Percentiles rank a stretch among this genome's conserved stretches.
phyloP scores from a whole-genome alignment of 202 grass and related monocot species.

The Alloteropsis angusta region DNA sequence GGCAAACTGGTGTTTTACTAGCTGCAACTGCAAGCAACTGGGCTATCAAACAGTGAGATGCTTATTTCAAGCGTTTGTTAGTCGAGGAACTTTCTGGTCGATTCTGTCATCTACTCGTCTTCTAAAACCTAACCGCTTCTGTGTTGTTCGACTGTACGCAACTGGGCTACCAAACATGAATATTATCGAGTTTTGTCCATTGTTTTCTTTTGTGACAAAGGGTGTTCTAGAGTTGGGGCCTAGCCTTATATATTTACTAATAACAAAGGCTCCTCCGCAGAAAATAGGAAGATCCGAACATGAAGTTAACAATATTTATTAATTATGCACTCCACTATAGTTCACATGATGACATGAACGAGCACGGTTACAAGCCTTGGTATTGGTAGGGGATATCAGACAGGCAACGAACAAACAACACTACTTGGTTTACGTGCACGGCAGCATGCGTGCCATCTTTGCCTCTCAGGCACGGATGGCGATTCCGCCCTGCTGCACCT shows the following conservation, averaged over 20 bases:
- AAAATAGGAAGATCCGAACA: neutral
- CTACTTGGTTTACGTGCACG: conserved; percentile 8
- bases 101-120: neutral
- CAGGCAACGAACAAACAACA: neutral
- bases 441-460: no score
- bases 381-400: neutral
- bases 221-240: neutral
- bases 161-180: neutral
- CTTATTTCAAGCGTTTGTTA: neutral
- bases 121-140: neutral
- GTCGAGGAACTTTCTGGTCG: neutral
- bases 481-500: conserved; percentile 22
- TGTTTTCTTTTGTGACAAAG: neutral
- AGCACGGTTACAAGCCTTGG: neutral
- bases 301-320: conserved; percentile 36
- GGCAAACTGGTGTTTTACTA: neutral
- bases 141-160: neutral
- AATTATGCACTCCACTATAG: conserved; percentile 3
- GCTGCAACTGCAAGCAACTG: neutral
- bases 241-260: neutral
- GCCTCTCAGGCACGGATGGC: conserved; percentile 26
- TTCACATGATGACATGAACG: conserved; percentile 19
- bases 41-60: neutral
- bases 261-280: no score
- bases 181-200: neutral